A percentile compares a stretch with the other conserved stretches of the same genome.
phyloP scores from a whole-genome alignment of 2,329 filamentous ascomycete species.

The Aquanectria penicillioides region DNA sequence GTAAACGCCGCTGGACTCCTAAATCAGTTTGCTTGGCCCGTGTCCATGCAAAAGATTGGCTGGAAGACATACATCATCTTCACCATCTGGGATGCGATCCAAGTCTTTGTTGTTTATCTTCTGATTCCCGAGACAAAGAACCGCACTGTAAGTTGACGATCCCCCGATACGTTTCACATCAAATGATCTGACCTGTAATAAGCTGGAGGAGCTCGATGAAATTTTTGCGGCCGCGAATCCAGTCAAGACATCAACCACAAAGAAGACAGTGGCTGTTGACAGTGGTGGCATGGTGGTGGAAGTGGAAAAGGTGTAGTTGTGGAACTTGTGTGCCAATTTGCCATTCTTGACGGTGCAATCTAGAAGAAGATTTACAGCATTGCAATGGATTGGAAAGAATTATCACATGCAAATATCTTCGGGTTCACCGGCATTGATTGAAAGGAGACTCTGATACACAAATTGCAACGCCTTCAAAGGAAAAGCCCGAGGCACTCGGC shows the following conservation, averaged over 20 bases:
- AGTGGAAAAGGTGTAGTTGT: no score
- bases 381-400: no score
- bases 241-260: slow-evolving; percentile 33
- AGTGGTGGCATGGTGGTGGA: slow-evolving; percentile 29
- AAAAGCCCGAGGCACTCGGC: no score
- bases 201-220: slow-evolving; percentile 38
- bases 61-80: slow-evolving; percentile 67
- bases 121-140: slow-evolving; percentile 62
- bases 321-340: no score
- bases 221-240: slow-evolving; percentile 35
- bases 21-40: slow-evolving; percentile 57
- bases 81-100: slow-evolving; percentile 54
- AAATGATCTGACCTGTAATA: no score
- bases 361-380: no score
- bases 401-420: no score
- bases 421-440: no score
- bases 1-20: slow-evolving; percentile 29
- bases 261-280: slow-evolving; percentile 35
- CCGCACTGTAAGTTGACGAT: slow-evolving; percentile 47
- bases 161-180: not conserved
- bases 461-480: no score
- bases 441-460: no score
- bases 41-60: slow-evolving; percentile 59
- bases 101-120: slow-evolving; percentile 56
- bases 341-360: no score